These are phyloP conservation scores for Rhizopus delemar DNA, from an alignment of 371 early-diverging fungal species.

Conservation along the genomic window DNA sequence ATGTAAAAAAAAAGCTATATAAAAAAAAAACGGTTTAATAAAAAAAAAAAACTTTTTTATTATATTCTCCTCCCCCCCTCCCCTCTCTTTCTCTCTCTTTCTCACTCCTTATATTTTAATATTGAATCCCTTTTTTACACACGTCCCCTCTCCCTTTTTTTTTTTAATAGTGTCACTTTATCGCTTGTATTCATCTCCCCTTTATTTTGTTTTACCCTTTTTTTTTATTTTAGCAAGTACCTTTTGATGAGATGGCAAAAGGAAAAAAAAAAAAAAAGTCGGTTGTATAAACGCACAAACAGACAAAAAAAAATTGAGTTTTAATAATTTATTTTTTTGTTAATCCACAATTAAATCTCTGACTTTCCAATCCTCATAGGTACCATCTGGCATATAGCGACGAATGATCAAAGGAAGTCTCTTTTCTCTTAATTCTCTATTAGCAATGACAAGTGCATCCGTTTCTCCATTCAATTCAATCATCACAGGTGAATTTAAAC, in stretches of 20 bases:
- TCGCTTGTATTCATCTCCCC: too few species aligned
- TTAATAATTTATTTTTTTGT: not conserved
- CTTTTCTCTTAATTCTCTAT: conserved; percentile 89
- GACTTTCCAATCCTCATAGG: conserved; percentile 96
- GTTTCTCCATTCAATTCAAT: conserved; percentile 95
- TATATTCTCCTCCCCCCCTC: not conserved
- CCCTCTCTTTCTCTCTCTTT: not conserved
- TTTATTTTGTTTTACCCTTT: not conserved
- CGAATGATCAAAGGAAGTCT: conserved; percentile 95
- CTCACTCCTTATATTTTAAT: not conserved
- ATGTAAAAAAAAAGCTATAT: not conserved
- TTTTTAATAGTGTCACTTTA: too few species aligned
- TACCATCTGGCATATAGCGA: conserved; percentile 93
- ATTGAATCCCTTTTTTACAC: not conserved
- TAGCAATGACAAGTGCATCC: conserved; percentile 94
- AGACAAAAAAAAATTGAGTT: too few species aligned
- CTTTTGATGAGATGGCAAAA: too few species aligned
- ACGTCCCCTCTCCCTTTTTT: not conserved
- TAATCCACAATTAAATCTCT: conserved; percentile 78
- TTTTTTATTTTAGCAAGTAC: not conserved
- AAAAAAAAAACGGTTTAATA: not conserved
- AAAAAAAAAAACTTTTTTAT: not conserved
- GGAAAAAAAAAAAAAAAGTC: not conserved
- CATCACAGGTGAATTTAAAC: conserved; percentile 97
- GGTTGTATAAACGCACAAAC: not conserved